phyloP scores from a whole-genome alignment of 2,329 filamentous ascomycete species.

The Colletotrichum salicis region DNA sequence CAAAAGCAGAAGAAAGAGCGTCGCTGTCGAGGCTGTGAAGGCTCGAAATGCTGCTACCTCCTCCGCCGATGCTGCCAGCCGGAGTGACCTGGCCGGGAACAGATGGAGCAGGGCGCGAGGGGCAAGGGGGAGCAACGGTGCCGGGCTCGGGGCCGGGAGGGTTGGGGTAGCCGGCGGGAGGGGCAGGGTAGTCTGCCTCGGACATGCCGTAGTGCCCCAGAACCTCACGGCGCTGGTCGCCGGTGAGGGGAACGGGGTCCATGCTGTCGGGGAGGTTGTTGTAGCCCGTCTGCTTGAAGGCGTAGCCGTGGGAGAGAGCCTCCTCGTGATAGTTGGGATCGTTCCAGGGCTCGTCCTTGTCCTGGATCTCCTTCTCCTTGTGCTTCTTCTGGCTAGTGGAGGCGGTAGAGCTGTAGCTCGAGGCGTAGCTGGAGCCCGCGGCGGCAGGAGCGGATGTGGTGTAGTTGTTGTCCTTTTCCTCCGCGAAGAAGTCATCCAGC shows the following conservation, averaged over 20 bases:
- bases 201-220: constrained; percentile 14
- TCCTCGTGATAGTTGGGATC: constrained; percentile 24
- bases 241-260: constrained; percentile 18
- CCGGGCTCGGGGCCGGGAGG: constrained; percentile 17
- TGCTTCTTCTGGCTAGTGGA: background rate
- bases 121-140: constrained; percentile 16
- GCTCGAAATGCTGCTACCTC: background rate
- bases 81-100: background rate
- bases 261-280: constrained; percentile 1
- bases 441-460: background rate
- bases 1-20: background rate
- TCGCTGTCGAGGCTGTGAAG: background rate
- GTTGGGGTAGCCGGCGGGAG: constrained; percentile 17
- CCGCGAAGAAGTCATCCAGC: constrained; percentile 26
- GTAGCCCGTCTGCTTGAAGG: constrained; percentile 18
- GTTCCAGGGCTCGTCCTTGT: constrained; percentile 12
- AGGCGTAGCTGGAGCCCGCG: background rate
- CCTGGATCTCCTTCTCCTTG: background rate
- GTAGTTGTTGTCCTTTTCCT: constrained; percentile 21
- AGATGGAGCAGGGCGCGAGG: constrained; percentile 9
- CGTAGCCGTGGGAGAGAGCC: constrained; percentile 23
- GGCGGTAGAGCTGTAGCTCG: background rate
- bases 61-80: background rate
- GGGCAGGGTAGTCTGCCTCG: constrained; percentile 23
- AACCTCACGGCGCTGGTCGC: constrained; percentile 14